Percentiles rank a stretch among this genome's conserved stretches.
Evolutionary conservation across 2,329 filamentous ascomycete species (phyloP).

Genomic region (Gaeumannomyces sp.): DNA sequence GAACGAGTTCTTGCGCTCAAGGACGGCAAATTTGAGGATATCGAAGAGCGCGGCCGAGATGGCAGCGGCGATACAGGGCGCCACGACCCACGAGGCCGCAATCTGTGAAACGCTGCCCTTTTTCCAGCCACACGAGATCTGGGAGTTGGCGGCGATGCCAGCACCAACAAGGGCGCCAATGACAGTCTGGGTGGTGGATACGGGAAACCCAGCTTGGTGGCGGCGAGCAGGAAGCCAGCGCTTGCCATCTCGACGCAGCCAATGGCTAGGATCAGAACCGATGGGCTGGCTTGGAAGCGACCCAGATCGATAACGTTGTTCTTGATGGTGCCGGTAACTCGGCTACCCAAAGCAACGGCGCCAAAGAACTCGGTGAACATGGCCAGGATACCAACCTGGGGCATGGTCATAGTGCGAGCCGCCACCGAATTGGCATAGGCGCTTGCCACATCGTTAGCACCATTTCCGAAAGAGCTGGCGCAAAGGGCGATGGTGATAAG

Average conservation of each 20-base stretch:
- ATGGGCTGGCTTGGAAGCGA: neutral
- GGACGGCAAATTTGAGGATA: constrained; percentile 1
- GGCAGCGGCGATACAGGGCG: neutral
- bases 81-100: constrained; percentile 6
- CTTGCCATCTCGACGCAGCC: constrained; percentile 5
- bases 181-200: constrained; percentile 8
- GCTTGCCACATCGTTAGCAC: constrained; percentile 5
- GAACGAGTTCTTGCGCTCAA: constrained; percentile 1
- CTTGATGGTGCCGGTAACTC: constrained; percentile 8
- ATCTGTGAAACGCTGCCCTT: constrained; percentile 4
- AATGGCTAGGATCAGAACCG: constrained; percentile 3
- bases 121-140: constrained; percentile 6
- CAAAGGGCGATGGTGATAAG: neutral
- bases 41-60: constrained; percentile 1
- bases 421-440: constrained; percentile 7
- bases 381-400: constrained; percentile 3
- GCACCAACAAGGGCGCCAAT: constrained; percentile 4
- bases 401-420: constrained; percentile 3
- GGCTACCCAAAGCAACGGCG: constrained; percentile 4
- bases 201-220: constrained; percentile 9
- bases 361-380: constrained; percentile 8
- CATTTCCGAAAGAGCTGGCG: constrained; percentile 4
- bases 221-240: neutral
- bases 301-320: constrained; percentile 9
- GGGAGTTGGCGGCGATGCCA: constrained; percentile 1